Evolutionary conservation across 352 stramenopile genomes (phyloP).

Genomic region (Thalassiosira pacifica): DNA sequence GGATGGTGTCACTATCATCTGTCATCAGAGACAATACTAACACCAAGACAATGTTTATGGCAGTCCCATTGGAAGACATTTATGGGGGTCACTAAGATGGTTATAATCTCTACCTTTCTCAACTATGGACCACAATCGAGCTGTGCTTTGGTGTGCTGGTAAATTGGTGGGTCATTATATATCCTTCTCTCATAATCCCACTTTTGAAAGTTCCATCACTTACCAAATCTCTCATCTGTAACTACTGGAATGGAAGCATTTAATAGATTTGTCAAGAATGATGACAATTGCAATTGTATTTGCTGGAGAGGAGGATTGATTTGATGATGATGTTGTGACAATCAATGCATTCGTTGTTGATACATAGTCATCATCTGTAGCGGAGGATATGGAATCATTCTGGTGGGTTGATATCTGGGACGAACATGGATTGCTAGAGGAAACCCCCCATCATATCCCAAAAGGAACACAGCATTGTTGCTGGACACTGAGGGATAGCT

Average conservation of each 20-base stretch:
- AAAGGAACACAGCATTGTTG: no score
- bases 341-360: no score
- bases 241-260: no score
- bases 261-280: slow-evolving; percentile 9
- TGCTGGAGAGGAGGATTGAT: no score
- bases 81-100: slow-evolving; percentile 14
- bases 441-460: no score
- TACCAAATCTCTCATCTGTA: not conserved
- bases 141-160: slow-evolving; percentile 20
- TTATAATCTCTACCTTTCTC: slow-evolving; percentile 45
- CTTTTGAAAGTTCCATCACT: slow-evolving; percentile 4
- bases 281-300: not conserved
- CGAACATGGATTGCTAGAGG: no score
- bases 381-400: no score
- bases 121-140: slow-evolving; percentile 34
- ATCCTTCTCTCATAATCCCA: slow-evolving; percentile 1
- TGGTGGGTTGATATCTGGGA: no score
- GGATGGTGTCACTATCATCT: slow-evolving; percentile 25
- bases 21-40: slow-evolving; percentile 44
- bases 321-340: no score
- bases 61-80: slow-evolving; percentile 12
- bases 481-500: no score
- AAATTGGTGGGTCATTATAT: slow-evolving; percentile 18
- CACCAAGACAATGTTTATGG: slow-evolving; percentile 31
- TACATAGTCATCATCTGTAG: no score